Evolutionary conservation across 2,329 filamentous ascomycete species (phyloP).

Genomic region (Clarireedia monteithiana): DNA sequence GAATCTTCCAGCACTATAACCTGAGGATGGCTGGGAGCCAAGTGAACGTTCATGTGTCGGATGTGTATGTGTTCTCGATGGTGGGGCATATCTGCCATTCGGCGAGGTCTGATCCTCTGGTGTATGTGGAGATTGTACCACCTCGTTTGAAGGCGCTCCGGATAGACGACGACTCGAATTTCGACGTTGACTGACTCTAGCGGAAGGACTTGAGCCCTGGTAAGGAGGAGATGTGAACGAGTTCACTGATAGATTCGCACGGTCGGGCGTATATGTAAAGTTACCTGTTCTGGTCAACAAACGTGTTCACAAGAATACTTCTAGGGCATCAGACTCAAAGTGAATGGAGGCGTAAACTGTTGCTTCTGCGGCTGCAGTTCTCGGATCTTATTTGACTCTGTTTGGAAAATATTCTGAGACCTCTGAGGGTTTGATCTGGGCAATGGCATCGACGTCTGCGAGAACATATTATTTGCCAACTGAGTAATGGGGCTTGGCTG

Average conservation of each 20-base stretch:
- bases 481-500: constrained; percentile 14
- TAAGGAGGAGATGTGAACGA: constrained; percentile 12
- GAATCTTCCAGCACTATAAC: not conserved
- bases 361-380: constrained; percentile 21
- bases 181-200: constrained; percentile 22
- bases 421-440: constrained; percentile 2
- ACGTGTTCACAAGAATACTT: not conserved
- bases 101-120: constrained; percentile 2
- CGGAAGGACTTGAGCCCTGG: constrained; percentile 24
- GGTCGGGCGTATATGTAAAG: constrained; percentile 15
- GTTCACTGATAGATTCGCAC: not conserved
- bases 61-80: not conserved
- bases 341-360: constrained; percentile 25
- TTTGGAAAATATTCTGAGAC: constrained; percentile 11
- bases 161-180: constrained; percentile 8
- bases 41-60: not conserved
- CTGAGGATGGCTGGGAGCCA: not conserved
- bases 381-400: constrained; percentile 11
- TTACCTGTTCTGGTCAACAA: constrained; percentile 18
- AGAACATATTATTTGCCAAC: constrained; percentile 22
- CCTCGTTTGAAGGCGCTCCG: not conserved
- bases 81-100: not conserved
- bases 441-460: constrained; percentile 13
- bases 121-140: not conserved
- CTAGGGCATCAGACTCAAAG: constrained; percentile 16